Conservation (phyloP, 2,329 filamentous ascomycete species). For the Pseudocercospora vitis region DNA sequence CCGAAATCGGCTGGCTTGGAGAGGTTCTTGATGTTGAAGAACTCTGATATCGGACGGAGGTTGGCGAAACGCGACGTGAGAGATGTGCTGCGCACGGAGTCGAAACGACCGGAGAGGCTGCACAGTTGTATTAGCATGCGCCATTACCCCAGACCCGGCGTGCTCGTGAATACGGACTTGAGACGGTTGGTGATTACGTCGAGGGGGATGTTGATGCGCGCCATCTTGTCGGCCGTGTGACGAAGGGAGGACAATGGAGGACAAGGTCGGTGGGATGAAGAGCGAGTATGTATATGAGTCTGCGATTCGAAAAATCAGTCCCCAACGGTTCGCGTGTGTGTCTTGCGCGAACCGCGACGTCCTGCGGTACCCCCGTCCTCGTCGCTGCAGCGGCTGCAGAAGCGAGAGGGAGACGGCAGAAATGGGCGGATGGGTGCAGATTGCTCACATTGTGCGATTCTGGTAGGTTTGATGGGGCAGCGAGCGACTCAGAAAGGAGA, state of each 20-base stretch:
- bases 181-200: constrained; percentile 88
- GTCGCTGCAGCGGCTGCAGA: neutral
- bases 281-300: neutral
- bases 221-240: constrained; percentile 29
- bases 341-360: constrained; percentile 6
- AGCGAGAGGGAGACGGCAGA: constrained; percentile 1
- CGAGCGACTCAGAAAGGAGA: constrained; percentile 8
- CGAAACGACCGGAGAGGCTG: constrained; percentile 73
- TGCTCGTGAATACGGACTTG: constrained; percentile 49
- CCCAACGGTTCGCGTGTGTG: neutral
- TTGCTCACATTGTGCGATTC: constrained; percentile 2
- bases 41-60: constrained; percentile 85
- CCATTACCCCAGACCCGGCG: neutral
- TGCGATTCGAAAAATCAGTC: constrained; percentile 8
- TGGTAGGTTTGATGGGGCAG: neutral
- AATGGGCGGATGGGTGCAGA: constrained; percentile 7
- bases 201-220: constrained; percentile 84
- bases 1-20: constrained; percentile 91
- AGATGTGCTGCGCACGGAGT: constrained; percentile 75
- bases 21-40: constrained; percentile 91
- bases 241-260: neutral
- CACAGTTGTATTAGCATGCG: constrained; percentile 13
- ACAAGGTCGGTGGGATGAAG: neutral
- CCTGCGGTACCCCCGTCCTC: constrained; percentile 2
- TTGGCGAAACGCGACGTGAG: constrained; percentile 85